Percentiles rank a stretch among this genome's conserved stretches.
phyloP scores from a whole-genome alignment of 2,329 filamentous ascomycete species.

The Harringtonia lauricola region DNA sequence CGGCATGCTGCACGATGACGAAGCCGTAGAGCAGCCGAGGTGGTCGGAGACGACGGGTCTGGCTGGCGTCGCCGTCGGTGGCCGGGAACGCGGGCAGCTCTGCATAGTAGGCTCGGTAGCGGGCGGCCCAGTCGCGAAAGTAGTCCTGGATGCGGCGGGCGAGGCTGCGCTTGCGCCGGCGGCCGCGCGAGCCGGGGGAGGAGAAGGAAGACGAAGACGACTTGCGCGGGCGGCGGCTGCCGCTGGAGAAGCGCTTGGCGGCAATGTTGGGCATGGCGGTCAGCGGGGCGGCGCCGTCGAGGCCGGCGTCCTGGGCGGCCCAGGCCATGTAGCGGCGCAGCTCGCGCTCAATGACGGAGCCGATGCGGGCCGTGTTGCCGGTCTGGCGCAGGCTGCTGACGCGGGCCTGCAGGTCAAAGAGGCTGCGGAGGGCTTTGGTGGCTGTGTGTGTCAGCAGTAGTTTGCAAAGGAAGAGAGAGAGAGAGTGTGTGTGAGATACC shows the following conservation, averaged over 20 bases:
- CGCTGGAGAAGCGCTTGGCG: conserved; percentile 10
- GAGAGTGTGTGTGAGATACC: conserved; percentile 11
- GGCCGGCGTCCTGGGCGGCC: conserved; percentile 19
- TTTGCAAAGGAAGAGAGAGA: background rate
- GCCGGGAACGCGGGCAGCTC: conserved; percentile 5
- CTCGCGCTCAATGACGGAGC: conserved; percentile 16
- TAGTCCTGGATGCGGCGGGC: conserved; percentile 9
- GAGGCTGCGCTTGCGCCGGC: conserved; percentile 4
- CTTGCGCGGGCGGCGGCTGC: background rate
- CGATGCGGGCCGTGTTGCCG: conserved; percentile 17
- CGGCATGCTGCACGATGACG: conserved; percentile 39
- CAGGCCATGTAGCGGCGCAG: conserved; percentile 21
- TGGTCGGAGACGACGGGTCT: conserved; percentile 3
- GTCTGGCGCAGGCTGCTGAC: conserved; percentile 21
- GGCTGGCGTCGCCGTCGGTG: background rate
- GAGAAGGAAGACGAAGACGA: background rate
- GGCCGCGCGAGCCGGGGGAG: background rate
- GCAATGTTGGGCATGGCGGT: conserved; percentile 25
- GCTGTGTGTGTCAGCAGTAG: conserved; percentile 12
- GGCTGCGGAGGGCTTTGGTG: conserved; percentile 20
- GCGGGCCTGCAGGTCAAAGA: conserved; percentile 22
- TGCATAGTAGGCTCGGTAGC: conserved; percentile 11
- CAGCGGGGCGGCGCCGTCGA: conserved; percentile 12
- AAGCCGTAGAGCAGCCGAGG: conserved; percentile 26
- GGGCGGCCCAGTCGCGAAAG: conserved; percentile 10